Evolutionary conservation across 164 flowering plant genomes (phyloP).

Genomic region (Sextonia rubra): DNA sequence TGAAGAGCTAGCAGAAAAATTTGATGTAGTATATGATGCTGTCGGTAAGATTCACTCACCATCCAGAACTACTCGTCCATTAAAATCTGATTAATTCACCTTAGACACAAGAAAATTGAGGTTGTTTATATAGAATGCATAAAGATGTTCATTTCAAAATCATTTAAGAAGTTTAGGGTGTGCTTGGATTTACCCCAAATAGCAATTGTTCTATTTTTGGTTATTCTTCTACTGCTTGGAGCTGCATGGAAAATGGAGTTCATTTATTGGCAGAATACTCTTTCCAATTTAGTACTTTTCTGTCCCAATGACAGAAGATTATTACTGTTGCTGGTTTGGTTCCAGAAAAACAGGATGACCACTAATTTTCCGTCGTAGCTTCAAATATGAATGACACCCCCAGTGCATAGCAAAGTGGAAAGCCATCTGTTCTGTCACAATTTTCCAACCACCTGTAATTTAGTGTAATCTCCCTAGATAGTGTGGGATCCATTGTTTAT

Average conservation of each 20-base stretch:
- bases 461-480: too few species aligned
- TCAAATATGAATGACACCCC: background rate
- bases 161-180: too few species aligned
- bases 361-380: background rate
- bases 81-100: too few species aligned
- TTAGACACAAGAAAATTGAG: too few species aligned
- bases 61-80: background rate
- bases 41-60: constrained; percentile 48
- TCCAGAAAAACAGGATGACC: background rate
- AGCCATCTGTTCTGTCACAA: background rate
- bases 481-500: too few species aligned
- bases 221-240: too few species aligned
- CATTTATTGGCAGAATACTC: too few species aligned
- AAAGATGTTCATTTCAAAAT: too few species aligned
- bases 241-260: too few species aligned
- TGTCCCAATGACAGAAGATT: background rate
- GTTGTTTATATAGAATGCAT: too few species aligned
- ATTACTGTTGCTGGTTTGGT: background rate
- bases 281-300: background rate
- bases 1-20: constrained; percentile 84
- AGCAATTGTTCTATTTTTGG: too few species aligned
- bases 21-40: constrained; percentile 82
- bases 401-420: background rate
- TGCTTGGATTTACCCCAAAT: too few species aligned
- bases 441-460: background rate